A percentile compares a stretch with the other conserved stretches of the same genome.
Evolutionary conservation across 305 asterid species (phyloP).

Genomic region (Fraxinus sp.): DNA sequence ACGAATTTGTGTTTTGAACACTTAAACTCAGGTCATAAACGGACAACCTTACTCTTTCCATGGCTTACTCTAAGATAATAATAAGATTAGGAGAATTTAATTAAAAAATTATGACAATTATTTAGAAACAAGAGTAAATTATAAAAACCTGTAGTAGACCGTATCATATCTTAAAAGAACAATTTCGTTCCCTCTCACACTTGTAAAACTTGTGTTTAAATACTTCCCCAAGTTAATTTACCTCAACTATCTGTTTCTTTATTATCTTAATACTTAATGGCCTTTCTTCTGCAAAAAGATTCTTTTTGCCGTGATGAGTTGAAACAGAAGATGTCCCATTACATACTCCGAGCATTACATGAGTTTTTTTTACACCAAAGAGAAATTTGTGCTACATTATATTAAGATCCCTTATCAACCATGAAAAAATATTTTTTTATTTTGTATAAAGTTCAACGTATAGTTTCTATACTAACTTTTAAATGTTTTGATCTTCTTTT

Average conservation of each 20-base stretch:
- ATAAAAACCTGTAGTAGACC: background rate
- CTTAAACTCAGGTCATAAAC: conserved; percentile 1
- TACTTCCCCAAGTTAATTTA: background rate
- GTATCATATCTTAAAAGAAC: background rate
- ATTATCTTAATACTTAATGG: background rate
- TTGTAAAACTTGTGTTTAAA: background rate
- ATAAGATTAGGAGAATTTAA: background rate
- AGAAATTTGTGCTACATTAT: background rate
- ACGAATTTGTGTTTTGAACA: conserved; percentile 12
- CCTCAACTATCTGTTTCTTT: background rate
- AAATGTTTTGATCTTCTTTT: background rate
- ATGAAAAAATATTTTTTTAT: background rate
- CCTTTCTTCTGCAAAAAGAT: background rate
- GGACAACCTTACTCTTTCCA: background rate
- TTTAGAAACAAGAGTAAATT: background rate
- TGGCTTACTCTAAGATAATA: background rate
- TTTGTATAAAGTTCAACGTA: background rate
- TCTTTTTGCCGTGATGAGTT: background rate
- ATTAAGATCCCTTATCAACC: background rate
- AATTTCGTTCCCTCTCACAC: background rate
- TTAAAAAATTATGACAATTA: background rate
- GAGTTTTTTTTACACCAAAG: background rate
- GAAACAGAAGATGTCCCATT: background rate
- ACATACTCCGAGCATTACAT: background rate
- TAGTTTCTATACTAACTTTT: background rate